Percentiles rank a stretch among this genome's conserved stretches.
phyloP scores from a whole-genome alignment of 768 basidiomycete genomes.

The Amylocystis lapponica region DNA sequence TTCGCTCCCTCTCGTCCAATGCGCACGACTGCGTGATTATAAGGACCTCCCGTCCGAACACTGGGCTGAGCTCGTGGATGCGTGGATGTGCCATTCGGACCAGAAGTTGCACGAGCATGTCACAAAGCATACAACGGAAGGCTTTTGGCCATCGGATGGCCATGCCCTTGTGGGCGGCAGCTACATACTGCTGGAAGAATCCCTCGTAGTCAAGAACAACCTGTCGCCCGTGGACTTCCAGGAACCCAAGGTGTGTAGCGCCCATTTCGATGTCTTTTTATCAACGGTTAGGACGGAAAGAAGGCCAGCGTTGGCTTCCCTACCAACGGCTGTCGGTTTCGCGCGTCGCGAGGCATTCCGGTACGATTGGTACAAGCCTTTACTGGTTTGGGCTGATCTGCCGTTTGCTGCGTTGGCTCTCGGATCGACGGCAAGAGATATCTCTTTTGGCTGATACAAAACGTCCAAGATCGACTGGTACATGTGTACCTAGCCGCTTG shows the following conservation, averaged over 20 bases:
- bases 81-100: slow-evolving; percentile 97
- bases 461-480: slow-evolving; percentile 67
- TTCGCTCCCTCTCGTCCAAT: slow-evolving; percentile 61
- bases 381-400: slow-evolving; percentile 44
- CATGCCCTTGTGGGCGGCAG: slow-evolving; percentile 87
- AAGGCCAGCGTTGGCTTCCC: slow-evolving; percentile 79
- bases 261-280: slow-evolving; percentile 6
- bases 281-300: slow-evolving; percentile 68
- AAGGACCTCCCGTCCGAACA: slow-evolving; percentile 92
- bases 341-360: slow-evolving; percentile 9
- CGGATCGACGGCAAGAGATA: slow-evolving; percentile 29
- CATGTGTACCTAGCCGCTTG: slow-evolving; percentile 35
- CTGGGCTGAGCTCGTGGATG: slow-evolving; percentile 95
- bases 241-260: slow-evolving; percentile 49
- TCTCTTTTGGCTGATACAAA: slow-evolving; percentile 87
- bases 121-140: slow-evolving; percentile 47
- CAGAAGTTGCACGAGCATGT: slow-evolving; percentile 76
- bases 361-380: slow-evolving; percentile 44
- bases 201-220: slow-evolving; percentile 48
- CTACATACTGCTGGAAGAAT: slow-evolving; percentile 74
- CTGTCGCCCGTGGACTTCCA: slow-evolving; percentile 34
- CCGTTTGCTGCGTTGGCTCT: slow-evolving; percentile 17
- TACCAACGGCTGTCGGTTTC: slow-evolving; percentile 54
- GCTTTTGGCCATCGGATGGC: slow-evolving; percentile 72
- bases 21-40: slow-evolving; percentile 46